A percentile compares a stretch with the other conserved stretches of the same genome.
These are phyloP conservation scores for Cucurbita ficifolia DNA, from an alignment of 306 rosid genomes.

Conservation along the genomic window DNA sequence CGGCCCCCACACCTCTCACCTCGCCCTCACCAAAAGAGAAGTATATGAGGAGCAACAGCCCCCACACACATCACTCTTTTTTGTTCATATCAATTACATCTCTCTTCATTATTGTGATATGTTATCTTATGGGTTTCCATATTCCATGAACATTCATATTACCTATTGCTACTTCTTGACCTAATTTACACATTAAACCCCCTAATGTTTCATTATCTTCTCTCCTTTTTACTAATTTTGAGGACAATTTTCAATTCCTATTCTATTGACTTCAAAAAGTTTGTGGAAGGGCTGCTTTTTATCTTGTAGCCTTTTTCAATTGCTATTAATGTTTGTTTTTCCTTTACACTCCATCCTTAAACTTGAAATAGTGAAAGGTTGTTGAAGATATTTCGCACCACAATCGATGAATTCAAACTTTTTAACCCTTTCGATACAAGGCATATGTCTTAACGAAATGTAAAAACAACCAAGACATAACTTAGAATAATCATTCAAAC, in stretches of 20 bases:
- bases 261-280: not conserved
- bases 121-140: not conserved
- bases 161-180: not conserved
- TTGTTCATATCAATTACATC: conserved; percentile 6
- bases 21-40: conserved; percentile 4
- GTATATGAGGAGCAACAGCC: conserved; percentile 18
- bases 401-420: not conserved
- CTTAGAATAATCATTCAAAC: conserved; percentile 27
- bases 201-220: not conserved
- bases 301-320: not conserved
- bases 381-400: not conserved
- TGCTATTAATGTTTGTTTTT: not conserved
- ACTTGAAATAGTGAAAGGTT: not conserved
- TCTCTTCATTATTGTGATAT: not conserved
- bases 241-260: not conserved
- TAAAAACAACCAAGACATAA: not conserved
- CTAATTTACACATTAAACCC: not conserved
- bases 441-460: not conserved
- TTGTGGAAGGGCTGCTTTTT: not conserved
- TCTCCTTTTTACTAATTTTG: not conserved
- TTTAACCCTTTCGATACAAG: not conserved
- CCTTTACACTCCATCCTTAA: not conserved
- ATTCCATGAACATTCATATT: not conserved
- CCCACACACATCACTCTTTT: conserved; percentile 26
- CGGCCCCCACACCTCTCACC: conserved; percentile 12